phyloP scores from a whole-genome alignment of 2,329 filamentous ascomycete species.

The Didymella segeticola region DNA sequence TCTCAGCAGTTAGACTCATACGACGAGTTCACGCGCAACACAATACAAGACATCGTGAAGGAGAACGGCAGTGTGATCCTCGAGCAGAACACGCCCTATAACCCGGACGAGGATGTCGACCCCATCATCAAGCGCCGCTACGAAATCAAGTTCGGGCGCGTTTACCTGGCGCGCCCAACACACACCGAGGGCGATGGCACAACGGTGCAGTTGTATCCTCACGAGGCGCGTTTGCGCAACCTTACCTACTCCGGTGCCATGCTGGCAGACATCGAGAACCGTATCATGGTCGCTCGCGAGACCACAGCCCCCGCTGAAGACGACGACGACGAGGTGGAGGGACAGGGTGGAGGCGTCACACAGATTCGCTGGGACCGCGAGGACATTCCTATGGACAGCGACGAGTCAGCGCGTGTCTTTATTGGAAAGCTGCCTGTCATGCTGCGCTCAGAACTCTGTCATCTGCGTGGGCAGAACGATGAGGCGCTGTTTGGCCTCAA shows the following conservation, averaged over 20 bases:
- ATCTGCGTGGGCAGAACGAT: constrained; percentile 81
- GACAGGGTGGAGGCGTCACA: constrained; percentile 36
- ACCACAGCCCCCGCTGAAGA: constrained; percentile 70
- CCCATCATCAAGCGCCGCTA: constrained; percentile 88
- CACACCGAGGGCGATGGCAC: constrained; percentile 93
- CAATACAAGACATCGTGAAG: constrained; percentile 91
- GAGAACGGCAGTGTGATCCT: constrained; percentile 92
- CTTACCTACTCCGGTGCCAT: constrained; percentile 93
- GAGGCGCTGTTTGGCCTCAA: constrained; percentile 89
- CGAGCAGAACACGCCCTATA: constrained; percentile 85
- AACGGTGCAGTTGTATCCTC: constrained; percentile 83
- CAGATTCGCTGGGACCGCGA: constrained; percentile 59
- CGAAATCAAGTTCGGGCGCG: constrained; percentile 90
- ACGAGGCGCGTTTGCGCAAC: constrained; percentile 94
- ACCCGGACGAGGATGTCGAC: constrained; percentile 70
- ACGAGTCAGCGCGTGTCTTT: constrained; percentile 77
- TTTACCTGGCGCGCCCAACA: constrained; percentile 87
- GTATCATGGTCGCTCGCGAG: constrained; percentile 82
- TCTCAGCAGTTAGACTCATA: constrained; percentile 98
- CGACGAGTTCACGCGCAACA: constrained; percentile 93
- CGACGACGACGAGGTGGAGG: constrained; percentile 64
- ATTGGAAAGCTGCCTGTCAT: constrained; percentile 97
- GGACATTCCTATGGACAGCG: constrained; percentile 51
- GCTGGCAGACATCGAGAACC: constrained; percentile 87
- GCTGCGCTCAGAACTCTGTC: constrained; percentile 96